Conservation (phyloP, 805 yeast genomes). For the Candida pini region DNA sequence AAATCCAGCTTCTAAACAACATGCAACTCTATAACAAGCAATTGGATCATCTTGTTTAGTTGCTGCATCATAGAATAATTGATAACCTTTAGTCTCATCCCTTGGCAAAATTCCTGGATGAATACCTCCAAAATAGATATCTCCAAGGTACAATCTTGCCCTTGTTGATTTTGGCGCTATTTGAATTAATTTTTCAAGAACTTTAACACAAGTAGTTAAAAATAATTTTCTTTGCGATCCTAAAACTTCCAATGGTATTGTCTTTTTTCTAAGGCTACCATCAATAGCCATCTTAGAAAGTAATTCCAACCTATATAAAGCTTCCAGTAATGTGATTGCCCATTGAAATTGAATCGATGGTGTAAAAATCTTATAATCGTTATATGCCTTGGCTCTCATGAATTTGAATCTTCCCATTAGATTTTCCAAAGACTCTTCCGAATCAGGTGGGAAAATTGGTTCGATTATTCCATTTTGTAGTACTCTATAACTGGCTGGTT, state of each 20-base stretch:
- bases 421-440: conserved; percentile 21
- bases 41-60: conserved; percentile 44
- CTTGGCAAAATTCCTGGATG: conserved; percentile 44
- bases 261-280: conserved; percentile 36
- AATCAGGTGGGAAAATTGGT: conserved; percentile 26
- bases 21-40: conserved; percentile 65
- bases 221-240: conserved; percentile 51
- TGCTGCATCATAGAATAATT: conserved; percentile 55
- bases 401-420: conserved; percentile 24
- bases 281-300: conserved; percentile 40
- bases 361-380: conserved; percentile 34
- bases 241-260: conserved; percentile 37
- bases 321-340: conserved; percentile 54
- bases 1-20: conserved; percentile 63
- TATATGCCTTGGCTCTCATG: conserved; percentile 28
- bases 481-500: conserved; percentile 14
- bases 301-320: conserved; percentile 36
- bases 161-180: conserved; percentile 44
- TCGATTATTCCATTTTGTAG: conserved; percentile 23
- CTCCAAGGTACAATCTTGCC: conserved; percentile 56
- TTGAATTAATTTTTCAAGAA: conserved; percentile 49
- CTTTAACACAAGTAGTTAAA: conserved; percentile 50
- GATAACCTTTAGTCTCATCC: conserved; percentile 58
- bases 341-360: conserved; percentile 55
- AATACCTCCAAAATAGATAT: conserved; percentile 46